Percentiles rank a stretch among this genome's conserved stretches.
Evolutionary conservation across 306 rosid species (phyloP).

Genomic region (Vigna reflexopilosa): DNA sequence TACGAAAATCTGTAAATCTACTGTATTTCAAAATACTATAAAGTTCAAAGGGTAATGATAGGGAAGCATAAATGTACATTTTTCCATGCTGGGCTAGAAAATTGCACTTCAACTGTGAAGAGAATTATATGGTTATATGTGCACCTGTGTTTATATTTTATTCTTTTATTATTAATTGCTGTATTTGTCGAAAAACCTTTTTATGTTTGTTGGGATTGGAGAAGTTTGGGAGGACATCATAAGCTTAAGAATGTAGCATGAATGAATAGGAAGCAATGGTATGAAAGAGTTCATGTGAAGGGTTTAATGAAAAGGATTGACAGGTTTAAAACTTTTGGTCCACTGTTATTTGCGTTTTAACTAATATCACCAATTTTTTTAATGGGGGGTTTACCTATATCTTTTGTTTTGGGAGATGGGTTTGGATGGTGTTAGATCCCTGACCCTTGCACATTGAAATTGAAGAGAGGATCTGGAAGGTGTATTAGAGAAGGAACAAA

Average conservation of each 20-base stretch:
- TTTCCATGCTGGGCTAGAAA: conserved; percentile 16
- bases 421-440: not conserved
- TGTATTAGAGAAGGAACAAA: not conserved
- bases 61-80: not conserved
- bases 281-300: conserved; percentile 10
- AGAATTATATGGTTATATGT: not conserved
- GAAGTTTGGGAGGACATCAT: not conserved
- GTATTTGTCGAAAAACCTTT: conserved; percentile 6
- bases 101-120: conserved; percentile 15
- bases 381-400: not conserved
- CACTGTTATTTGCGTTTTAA: not conserved
- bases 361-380: not conserved
- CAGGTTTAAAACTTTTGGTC: not conserved
- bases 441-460: not conserved
- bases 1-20: not conserved
- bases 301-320: conserved; percentile 12
- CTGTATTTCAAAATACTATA: not conserved
- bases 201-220: conserved; percentile 9
- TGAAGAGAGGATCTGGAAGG: conserved; percentile 2
- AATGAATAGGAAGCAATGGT: not conserved
- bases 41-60: not conserved
- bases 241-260: not conserved
- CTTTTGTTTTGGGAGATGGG: not conserved
- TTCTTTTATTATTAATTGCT: not conserved
- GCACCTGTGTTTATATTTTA: not conserved